phyloP scores from a whole-genome alignment of 768 basidiomycete species.

The Phlegmacium glaucopus region DNA sequence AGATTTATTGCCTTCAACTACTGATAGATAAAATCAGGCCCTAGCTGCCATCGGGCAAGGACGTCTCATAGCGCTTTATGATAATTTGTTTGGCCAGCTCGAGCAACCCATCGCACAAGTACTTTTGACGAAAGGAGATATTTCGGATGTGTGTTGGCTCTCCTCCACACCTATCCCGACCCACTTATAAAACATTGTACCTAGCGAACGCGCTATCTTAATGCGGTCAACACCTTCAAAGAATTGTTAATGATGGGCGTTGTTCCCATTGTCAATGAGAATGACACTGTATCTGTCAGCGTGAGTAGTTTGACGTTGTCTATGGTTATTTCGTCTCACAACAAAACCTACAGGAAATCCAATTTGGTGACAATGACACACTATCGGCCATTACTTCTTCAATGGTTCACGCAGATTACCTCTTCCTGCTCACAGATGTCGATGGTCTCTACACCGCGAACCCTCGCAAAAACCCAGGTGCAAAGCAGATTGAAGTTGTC shows the following conservation, averaged over 20 bases:
- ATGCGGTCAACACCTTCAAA: slow-evolving; percentile 93
- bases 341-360: slow-evolving; percentile 76
- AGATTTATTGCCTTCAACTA: neutral
- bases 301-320: slow-evolving; percentile 43
- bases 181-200: slow-evolving; percentile 4
- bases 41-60: slow-evolving; percentile 97
- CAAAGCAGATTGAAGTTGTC: slow-evolving; percentile 79
- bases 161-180: neutral
- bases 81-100: slow-evolving; percentile 91
- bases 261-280: slow-evolving; percentile 98
- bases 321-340: neutral
- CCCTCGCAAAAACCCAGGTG: slow-evolving; percentile 84
- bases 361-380: slow-evolving; percentile 99
- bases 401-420: slow-evolving; percentile 97
- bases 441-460: slow-evolving; percentile 95
- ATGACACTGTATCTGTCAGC: slow-evolving; percentile 97
- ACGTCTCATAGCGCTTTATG: slow-evolving; percentile 93
- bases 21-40: slow-evolving; percentile 50
- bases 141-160: slow-evolving; percentile 77
- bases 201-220: slow-evolving; percentile 91
- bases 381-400: slow-evolving; percentile 95
- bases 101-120: slow-evolving; percentile 97
- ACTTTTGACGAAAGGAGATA: slow-evolving; percentile 90
- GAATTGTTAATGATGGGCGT: slow-evolving; percentile 93
- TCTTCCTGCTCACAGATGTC: slow-evolving; percentile 95